Evolutionary conservation across 106 monocot genomes (phyloP), one percentile per base, ranked within the genome.

Genomic region (Iris macrosiphon): DNA sequence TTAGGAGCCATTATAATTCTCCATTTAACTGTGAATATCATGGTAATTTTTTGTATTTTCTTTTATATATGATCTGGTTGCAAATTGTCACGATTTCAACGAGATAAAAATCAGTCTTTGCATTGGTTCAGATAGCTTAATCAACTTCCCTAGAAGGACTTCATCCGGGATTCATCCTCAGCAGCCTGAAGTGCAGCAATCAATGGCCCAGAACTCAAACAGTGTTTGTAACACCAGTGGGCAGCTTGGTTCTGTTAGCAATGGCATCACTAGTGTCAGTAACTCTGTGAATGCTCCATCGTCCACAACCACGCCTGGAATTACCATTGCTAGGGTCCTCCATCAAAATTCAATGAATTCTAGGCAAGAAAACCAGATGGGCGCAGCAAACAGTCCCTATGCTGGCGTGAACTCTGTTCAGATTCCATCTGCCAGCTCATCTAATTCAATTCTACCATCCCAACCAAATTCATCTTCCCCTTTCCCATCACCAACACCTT

Each of bases 381-480:
- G 60, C 29, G 30, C 43, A 6, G 53, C 45, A 3, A 74, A 40
- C 31, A 69, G 43, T 50, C 34, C 70, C 17, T 79, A 72, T 25
- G 56, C 48, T 31, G 61, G 60, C 31, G 73, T 55, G 3, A 71
- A 66, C 35, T 27, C 56, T 13, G 63, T 53, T 57, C 85, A 80
- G 28, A 77, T 86, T 41, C 80, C 86, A 27, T 86, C 86, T 3
- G 66, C 73, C 33, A 73, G 79, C 59, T 79, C 79, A 18, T 80
- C 85, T 23, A 76, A 19, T 60, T 52, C 76, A 25, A 32, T 70
- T 6, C 72, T 69, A 8, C 69, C 72, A 4, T 53, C 79, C 20
- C 79, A 70, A 55, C 58, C 68, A 31, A 75, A 71, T 55, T 71
- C 60, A 15, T 49, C 82, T 52, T 69, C 85, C 7, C 63, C 78